A percentile compares a stretch with the other conserved stretches of the same genome.
Evolutionary conservation across 257 asterid genomes (phyloP).

Genomic region (Marsdenia floribunda): DNA sequence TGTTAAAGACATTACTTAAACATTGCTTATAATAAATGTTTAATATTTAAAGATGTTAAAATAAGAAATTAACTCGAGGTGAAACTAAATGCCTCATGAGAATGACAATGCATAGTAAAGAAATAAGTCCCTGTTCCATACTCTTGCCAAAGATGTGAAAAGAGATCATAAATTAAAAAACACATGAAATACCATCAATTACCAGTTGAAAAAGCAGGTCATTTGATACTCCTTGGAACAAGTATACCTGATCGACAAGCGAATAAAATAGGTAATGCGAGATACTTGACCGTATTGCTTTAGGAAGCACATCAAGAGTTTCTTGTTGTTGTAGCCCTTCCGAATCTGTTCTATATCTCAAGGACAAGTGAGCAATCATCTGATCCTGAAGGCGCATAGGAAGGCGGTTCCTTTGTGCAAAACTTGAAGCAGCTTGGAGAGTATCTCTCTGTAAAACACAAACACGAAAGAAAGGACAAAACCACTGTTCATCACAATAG

Average conservation of each 20-base stretch:
- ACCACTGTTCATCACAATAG: not conserved
- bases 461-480: conserved; percentile 1
- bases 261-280: conserved; percentile 58
- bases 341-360: conserved; percentile 70
- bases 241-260: conserved; percentile 61
- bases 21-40: not conserved
- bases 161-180: not conserved
- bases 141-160: not conserved
- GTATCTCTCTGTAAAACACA: conserved; percentile 53
- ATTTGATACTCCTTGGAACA: conserved; percentile 68
- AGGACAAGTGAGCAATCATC: conserved; percentile 76
- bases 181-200: conserved; percentile 12
- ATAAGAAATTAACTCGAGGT: not conserved
- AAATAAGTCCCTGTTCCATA: not conserved
- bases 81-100: not conserved
- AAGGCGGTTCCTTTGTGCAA: conserved; percentile 64
- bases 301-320: conserved; percentile 70
- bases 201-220: conserved; percentile 92
- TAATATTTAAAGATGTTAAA: not conserved
- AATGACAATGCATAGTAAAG: not conserved
- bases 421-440: conserved; percentile 66
- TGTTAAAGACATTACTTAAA: not conserved
- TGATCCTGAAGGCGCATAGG: conserved; percentile 69
- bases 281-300: conserved; percentile 73
- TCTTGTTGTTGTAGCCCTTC: conserved; percentile 90